Evolutionary conservation across 2,329 filamentous ascomycete species (phyloP), one percentile per base, ranked within the genome.

Genomic region (Alternaria rosae): DNA sequence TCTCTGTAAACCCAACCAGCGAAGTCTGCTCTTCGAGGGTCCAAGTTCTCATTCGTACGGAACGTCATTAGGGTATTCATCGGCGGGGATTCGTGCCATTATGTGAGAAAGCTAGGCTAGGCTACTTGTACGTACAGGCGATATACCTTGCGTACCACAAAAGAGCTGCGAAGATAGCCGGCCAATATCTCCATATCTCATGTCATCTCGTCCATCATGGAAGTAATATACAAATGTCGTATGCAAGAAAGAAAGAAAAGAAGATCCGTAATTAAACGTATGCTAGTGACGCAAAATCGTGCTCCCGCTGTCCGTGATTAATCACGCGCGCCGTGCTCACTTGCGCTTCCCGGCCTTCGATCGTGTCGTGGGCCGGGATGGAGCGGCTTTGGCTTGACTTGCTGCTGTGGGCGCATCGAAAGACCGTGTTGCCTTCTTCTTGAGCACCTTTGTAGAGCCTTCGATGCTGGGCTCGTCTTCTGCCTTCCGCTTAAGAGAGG

Each of bases 381-480:
- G 47, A 13, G 72, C 61, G 12, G 62, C 66, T 52, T 65, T 69
- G 20, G 73, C 75, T 53, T 76, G 74, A 54, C 76, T 79, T 54
- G 76, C 72, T 44, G 77, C 74, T 11, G 78, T 80, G 8, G 79
- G 74, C 15, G 78, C 75, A 17, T 77, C 75, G 51, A 74, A 80
- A 12, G 73, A 75, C 42, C 67, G 66, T 13, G 73, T 73, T 2
- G 65, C 65, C 30, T 75, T 70, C 68, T 76, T 79, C 61, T 77
- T 76, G 4, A 68, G 51, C 6, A 64, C 57, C 15, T 66, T 70
- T 10, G 62, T 53, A 23, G 64, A 54, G 9, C 57, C 50, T 13
- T 70, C 71, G 6, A 10, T 50, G 9, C 64, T 61, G 8, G 52
- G 48, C 15, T 66, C 57, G 1, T 75, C 68, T 10, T 63, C 66